A percentile compares a stretch with the other conserved stretches of the same genome.
phyloP scores from a whole-genome alignment of 2,329 filamentous ascomycete genomes.

The Didymella glomerata region DNA sequence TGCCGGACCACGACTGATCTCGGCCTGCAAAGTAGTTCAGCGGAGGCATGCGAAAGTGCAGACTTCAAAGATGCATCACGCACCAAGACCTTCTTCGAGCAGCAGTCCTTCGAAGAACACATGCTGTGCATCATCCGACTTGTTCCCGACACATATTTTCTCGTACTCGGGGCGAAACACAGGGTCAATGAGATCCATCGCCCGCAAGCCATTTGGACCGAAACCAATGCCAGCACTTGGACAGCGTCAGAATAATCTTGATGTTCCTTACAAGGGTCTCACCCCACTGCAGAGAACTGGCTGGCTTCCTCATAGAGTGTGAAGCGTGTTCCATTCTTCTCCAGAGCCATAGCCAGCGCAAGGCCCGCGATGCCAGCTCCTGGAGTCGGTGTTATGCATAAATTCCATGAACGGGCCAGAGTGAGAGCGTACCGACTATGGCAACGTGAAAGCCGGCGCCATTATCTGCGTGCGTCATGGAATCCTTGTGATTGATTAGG shows the following conservation, averaged over 20 bases:
- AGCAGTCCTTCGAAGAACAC: slow-evolving; percentile 55
- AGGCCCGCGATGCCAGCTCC: slow-evolving; percentile 46
- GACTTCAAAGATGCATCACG: slow-evolving; percentile 10
- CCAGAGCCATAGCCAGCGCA: slow-evolving; percentile 38
- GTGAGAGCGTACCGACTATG: slow-evolving; percentile 5
- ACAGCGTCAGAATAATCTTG: background rate
- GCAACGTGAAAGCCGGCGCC: slow-evolving; percentile 3
- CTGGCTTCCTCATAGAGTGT: slow-evolving; percentile 40
- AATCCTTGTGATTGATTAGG: slow-evolving; percentile 1
- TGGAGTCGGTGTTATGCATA: background rate
- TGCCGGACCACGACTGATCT: slow-evolving; percentile 18
- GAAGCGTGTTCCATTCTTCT: slow-evolving; percentile 33
- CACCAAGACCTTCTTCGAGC: slow-evolving; percentile 55
- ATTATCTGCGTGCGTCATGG: slow-evolving; percentile 25
- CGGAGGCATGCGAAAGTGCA: background rate
- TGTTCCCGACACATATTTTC: slow-evolving; percentile 52
- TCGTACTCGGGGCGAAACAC: slow-evolving; percentile 52
- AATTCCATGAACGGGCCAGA: background rate
- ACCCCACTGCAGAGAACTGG: slow-evolving; percentile 36
- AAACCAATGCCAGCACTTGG: slow-evolving; percentile 42
- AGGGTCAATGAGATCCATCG: slow-evolving; percentile 55
- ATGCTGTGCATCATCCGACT: slow-evolving; percentile 49
- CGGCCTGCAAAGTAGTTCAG: slow-evolving; percentile 6
- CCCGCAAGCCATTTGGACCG: slow-evolving; percentile 54
- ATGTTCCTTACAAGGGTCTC: background rate